These are phyloP conservation scores for Boletus coccyginus DNA, from an alignment of 768 basidiomycete species.

Conservation along the genomic window DNA sequence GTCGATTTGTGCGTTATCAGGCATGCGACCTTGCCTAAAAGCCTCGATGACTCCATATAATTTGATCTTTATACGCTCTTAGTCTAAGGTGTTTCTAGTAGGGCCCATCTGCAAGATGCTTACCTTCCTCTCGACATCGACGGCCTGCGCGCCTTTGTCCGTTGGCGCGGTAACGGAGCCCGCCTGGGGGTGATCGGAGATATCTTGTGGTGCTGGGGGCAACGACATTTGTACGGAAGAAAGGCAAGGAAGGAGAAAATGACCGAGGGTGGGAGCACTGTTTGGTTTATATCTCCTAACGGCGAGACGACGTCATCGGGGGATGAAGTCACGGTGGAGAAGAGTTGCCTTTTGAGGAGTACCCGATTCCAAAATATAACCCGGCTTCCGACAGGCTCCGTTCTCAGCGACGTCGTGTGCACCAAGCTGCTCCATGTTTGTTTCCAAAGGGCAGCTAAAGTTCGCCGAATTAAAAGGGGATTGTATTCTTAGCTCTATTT, in stretches of 20 bases:
- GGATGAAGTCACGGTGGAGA: background rate
- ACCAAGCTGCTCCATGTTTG: background rate
- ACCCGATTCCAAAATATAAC: background rate
- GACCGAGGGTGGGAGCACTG: background rate
- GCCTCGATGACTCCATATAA: constrained; percentile 82
- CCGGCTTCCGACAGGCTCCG: background rate
- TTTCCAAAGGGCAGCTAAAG: background rate
- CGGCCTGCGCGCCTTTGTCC: constrained; percentile 56
- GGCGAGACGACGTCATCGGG: constrained; percentile 13
- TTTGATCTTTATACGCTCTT: constrained; percentile 41
- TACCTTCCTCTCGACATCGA: constrained; percentile 80
- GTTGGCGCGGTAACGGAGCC: constrained; percentile 67
- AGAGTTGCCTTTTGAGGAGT: constrained; percentile 6
- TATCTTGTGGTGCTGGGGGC: constrained; percentile 58
- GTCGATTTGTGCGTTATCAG: constrained; percentile 80
- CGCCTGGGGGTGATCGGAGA: constrained; percentile 51
- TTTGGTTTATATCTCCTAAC: constrained; percentile 14
- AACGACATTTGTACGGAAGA: constrained; percentile 53
- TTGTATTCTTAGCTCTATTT: too few species aligned
- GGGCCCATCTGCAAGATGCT: background rate
- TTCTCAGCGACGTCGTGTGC: background rate
- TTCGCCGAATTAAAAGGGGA: background rate
- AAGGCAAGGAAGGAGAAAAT: background rate
- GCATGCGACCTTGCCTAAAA: constrained; percentile 74
- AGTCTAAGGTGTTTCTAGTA: background rate